Evolutionary conservation across 495 filamentous ascomycete species (phyloP), one percentile per base, ranked within the genome.

Genomic region (Penicillium manginii): DNA sequence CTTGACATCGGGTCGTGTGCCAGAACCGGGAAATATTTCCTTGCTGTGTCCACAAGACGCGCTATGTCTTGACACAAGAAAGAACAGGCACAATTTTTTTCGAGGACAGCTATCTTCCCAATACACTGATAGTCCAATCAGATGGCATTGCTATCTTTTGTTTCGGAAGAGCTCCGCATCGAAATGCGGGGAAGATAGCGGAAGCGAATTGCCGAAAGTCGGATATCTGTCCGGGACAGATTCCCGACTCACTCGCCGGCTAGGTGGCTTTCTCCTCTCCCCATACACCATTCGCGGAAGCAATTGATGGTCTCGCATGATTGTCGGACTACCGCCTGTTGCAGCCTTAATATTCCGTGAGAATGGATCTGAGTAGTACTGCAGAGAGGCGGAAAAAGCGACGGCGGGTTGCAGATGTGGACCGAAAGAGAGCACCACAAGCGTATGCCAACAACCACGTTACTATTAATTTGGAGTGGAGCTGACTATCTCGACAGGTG

Each of bases 361-460:
- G 6, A 10, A 55, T 55, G 42, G 53, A 55, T 9, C 18, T n/a
- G 42, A 5, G 31, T 49, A 5, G 31, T 49, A 29, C 53, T 40
- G 53, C 42, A 21, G 45, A 47, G 19, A 11, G 45, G 18, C 42
- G 53, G 56, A 51, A 37, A 39, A 47, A 46, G 32, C 52, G 59
- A 4, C 54, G 59, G 31, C 57, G 61, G 12, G 61, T 67, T 40
- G 55, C 64, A 37, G 58, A 67, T 17, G 61, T 61, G 50, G 55
- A 67, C 54, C 64, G 64, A 32, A 67, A 64, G 48, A 57, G 64
- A 54, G 53, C 64, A n/a, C 19, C 57, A 9, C 53, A 54, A 33
- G 64, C 64, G 64, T 67, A 67, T 31, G 57, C 23, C 3, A 22
- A 14, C 23, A 17, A 29, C 23, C 14, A 29, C n/a, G n/a, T n/a